Conservation (phyloP, 2,329 filamentous ascomycete species). For the Aureobasidium vineae region DNA sequence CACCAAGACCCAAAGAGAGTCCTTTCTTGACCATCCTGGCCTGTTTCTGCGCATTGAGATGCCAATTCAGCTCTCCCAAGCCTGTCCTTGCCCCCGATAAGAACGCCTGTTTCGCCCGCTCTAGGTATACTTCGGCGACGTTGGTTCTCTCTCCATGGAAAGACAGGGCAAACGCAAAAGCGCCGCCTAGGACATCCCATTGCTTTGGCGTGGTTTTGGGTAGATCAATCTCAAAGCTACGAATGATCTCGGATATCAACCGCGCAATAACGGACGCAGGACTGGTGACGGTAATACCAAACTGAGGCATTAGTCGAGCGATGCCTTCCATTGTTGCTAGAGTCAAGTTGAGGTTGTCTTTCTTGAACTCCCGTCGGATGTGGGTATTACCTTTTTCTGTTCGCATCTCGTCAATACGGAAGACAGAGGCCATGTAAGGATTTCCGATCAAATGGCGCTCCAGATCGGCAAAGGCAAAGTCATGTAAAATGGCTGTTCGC, state of each 20-base stretch:
- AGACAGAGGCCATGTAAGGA: not conserved
- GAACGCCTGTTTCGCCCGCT: not conserved
- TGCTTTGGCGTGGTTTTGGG: not conserved
- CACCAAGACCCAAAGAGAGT: not conserved
- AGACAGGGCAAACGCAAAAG: not conserved
- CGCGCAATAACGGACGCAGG: not conserved
- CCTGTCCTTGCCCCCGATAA: not conserved
- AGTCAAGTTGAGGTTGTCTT: not conserved
- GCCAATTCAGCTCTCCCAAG: slow-evolving; percentile 14
- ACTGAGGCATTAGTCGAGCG: not conserved
- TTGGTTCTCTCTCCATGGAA: not conserved
- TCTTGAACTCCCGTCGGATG: not conserved
- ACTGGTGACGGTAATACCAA: not conserved
- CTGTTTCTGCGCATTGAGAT: not conserved
- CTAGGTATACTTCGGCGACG: not conserved
- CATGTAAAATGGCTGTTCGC: not conserved
- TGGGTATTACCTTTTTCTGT: not conserved
- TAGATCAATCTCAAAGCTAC: not conserved
- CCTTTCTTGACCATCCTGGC: not conserved
- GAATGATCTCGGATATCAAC: not conserved
- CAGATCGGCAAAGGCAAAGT: slow-evolving; percentile 8
- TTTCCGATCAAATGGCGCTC: not conserved
- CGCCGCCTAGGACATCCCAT: not conserved
- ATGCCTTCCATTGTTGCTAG: not conserved
- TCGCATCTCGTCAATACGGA: not conserved